Evolutionary conservation across 176 grass and related monocot species (phyloP), one percentile per base, ranked within the genome.

Genomic region (Metroxylon sagu): DNA sequence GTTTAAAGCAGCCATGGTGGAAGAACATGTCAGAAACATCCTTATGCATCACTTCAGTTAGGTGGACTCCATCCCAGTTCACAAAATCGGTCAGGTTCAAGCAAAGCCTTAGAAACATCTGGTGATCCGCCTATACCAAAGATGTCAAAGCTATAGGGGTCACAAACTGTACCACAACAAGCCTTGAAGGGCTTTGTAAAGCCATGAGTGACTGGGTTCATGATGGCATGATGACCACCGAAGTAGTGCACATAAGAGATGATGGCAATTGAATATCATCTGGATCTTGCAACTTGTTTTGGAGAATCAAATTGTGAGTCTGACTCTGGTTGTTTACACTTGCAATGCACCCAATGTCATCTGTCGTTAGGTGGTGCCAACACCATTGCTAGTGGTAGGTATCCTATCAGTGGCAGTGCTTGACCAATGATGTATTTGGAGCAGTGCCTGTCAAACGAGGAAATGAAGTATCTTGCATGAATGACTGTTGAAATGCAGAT

Each of bases 1-100:
- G 93, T 19, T 25, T 73, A 73, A 77, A 83, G 60, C 85, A 97
- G 26, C 56, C 51, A 19, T 35, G 70, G 23, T 54, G 54, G 72
- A 88, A 91, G 79, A 92, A 97, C 87, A 88, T 80, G 57, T 57
- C 76, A 14, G 93, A 70, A 56, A 92, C 70, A 43, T 64, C 79
- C 77, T 77, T 89, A 57, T 90, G 90, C 87, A 96, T 85, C 49
- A 78, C 83, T 65, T 96, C 92, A 18, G 92, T 90, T 66, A 96
- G 76, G 83, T 90, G 92, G 43, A 96, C 83, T 57, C 92, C 92
- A 66, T 96, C 92, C 92, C 92, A 96, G 65, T 96, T 96, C 54
- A 88, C 69, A 67, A 79, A 96, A 57, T 53, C 70, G 5, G 57
- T 68, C 5, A 87, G 93, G 27, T 82, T 65, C 2, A 78, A 60